Base-by-base conservation (phyloP, 1,284 basidiomycete species). In the Pseudozyma sp. region DNA sequence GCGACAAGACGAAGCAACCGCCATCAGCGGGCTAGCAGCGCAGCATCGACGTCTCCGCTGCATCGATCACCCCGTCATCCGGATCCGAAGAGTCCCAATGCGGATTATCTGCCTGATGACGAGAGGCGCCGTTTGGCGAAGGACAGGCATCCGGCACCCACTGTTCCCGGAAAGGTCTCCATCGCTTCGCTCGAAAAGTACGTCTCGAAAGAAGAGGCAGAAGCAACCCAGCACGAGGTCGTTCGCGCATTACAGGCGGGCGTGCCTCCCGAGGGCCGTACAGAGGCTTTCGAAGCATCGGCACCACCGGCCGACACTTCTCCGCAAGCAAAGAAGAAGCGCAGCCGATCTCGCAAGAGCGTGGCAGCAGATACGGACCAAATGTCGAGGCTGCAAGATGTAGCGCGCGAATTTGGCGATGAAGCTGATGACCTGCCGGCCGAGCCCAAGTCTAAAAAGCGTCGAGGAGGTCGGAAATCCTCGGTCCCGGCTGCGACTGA, bases 81-180 rank as follows among this genome's bases (percentile, higher is more conserved):
- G 5, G 61, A 68, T 51, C 61, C 70, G 24, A 50, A 17, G 24
- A 68, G 57, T 37, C 49, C 70, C n/a, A 56, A 68, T 11, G 70
- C 70, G 33, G 57, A 73, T 47, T 73, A 68, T 43, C 54, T 73
- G 30, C 70, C 70, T 4, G 65, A 73, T 8, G 61, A 73, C 3
- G 70, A 73, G 43, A 54, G 70, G 31, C 53, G 55, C 51, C 45
- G 44, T 16, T 33, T 73, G 39, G 35, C 42, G 7, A 47, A 46
- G 24, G 57, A 65, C 11, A 54, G 70, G 42, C 65, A 73, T 48
- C 53, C 60, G n/a, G 30, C 50, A 19, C 44, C 45, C 9, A 16
- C 13, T n/a, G 39, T 29, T 37, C 17, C 42, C 9, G 65, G 61
- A 2, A 47, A 68, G n/a, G 19, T 60, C 13, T 73, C 70, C 7